phyloP scores from a whole-genome alignment of 805 yeast species.

The Wickerhamomyces kurtzmanii region DNA sequence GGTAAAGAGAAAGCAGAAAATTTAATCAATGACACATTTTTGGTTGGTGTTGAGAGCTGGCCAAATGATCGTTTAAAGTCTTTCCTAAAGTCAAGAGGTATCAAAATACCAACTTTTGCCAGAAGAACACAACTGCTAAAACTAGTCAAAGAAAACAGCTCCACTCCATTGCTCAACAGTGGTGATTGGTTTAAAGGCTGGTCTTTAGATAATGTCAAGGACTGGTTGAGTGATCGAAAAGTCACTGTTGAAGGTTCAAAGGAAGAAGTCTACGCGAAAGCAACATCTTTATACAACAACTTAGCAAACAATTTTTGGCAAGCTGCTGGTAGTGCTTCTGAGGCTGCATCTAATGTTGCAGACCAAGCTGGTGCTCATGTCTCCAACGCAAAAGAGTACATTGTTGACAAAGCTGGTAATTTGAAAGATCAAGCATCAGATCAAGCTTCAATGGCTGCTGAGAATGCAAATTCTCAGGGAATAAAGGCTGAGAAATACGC shows the following conservation, averaged over 20 bases:
- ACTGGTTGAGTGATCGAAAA: constrained; percentile 27
- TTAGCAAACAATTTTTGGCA: constrained; percentile 7
- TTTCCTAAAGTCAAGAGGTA: constrained; percentile 30
- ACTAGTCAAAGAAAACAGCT: constrained; percentile 27
- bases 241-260: constrained; percentile 12
- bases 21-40: constrained; percentile 33
- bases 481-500: constrained; percentile 5
- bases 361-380: constrained; percentile 11
- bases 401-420: constrained; percentile 11
- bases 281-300: constrained; percentile 12
- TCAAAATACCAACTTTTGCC: constrained; percentile 27
- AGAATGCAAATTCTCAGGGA: constrained; percentile 6
- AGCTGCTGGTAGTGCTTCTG: constrained; percentile 8
- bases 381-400: constrained; percentile 13
- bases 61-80: constrained; percentile 31
- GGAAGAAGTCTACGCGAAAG: constrained; percentile 11
- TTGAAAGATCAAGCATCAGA: neutral
- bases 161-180: constrained; percentile 23
- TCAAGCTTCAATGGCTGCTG: neutral
- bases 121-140: constrained; percentile 28
- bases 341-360: constrained; percentile 7
- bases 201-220: constrained; percentile 25
- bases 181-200: constrained; percentile 25
- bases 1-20: constrained; percentile 21
- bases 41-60: constrained; percentile 36